These are phyloP conservation scores for Entoloma clypeatum DNA, from an alignment of 1,284 basidiomycete species.

Conservation along the genomic window DNA sequence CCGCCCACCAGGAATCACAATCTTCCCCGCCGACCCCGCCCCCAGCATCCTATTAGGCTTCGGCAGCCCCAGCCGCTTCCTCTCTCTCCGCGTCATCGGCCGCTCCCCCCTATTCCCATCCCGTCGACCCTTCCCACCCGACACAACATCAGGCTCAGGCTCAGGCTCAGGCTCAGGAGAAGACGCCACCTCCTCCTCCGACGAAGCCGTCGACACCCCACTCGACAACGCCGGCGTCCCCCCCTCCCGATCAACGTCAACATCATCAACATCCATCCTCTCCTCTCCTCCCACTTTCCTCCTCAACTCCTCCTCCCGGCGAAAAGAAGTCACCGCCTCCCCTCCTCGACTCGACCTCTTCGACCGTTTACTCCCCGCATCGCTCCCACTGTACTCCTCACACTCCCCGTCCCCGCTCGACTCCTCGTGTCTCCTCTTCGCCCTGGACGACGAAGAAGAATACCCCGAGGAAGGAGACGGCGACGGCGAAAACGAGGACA, in stretches of 20 bases:
- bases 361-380: too few species aligned
- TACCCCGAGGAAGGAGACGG: slow-evolving; percentile 17
- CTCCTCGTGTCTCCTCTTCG: too few species aligned
- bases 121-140: slow-evolving; percentile 7
- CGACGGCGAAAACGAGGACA: slow-evolving; percentile 19
- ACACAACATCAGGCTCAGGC: background rate
- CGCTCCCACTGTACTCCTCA: too few species aligned
- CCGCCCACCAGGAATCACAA: slow-evolving; percentile 34
- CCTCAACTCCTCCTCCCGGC: too few species aligned
- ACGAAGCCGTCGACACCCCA: too few species aligned
- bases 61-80: slow-evolving; percentile 63
- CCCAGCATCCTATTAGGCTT: slow-evolving; percentile 36
- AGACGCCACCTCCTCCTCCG: slow-evolving; percentile 12
- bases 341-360: too few species aligned
- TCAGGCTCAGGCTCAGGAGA: slow-evolving; percentile 13
- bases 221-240: too few species aligned
- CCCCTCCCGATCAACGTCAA: too few species aligned
- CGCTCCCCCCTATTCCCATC: slow-evolving; percentile 17
- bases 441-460: slow-evolving; percentile 13
- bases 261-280: too few species aligned
- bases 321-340: too few species aligned
- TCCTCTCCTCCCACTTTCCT: too few species aligned
- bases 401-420: too few species aligned
- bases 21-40: slow-evolving; percentile 27
- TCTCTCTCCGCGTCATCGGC: slow-evolving; percentile 57